Evolutionary conservation across 2,329 filamentous ascomycete species (phyloP).

Genomic region (Pseudodiploospora longispora): DNA sequence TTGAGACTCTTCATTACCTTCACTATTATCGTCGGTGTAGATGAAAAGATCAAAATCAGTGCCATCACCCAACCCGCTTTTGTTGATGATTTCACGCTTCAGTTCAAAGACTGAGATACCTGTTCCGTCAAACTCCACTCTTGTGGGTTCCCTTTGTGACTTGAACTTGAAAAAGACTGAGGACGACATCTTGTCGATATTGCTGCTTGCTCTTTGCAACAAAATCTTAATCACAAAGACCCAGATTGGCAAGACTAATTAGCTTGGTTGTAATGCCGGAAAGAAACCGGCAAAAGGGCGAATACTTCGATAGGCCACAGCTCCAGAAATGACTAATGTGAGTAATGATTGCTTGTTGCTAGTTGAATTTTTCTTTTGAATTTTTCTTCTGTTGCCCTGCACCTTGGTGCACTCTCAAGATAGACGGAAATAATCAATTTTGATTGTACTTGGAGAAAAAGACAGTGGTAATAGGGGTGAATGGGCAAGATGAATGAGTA

Average conservation of each 20-base stretch:
- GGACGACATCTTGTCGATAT: conserved; percentile 65
- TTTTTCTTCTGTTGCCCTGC: conserved; percentile 23
- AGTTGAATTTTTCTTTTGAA: conserved; percentile 18
- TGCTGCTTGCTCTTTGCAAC: neutral
- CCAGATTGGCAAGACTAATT: neutral
- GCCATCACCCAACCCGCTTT: conserved; percentile 88
- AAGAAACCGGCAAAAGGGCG: conserved; percentile 5
- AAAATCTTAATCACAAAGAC: no score
- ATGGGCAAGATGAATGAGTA: conserved; percentile 30
- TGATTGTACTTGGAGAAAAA: conserved; percentile 38
- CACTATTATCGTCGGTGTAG: conserved; percentile 82
- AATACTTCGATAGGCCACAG: conserved; percentile 11
- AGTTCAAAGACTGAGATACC: conserved; percentile 97
- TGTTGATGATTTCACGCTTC: conserved; percentile 95
- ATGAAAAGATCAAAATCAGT: conserved; percentile 95
- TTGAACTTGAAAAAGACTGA: conserved; percentile 99
- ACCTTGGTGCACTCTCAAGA: conserved; percentile 30
- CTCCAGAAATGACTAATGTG: conserved; percentile 23
- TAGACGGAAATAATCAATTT: conserved; percentile 41
- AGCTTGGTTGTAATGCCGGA: neutral
- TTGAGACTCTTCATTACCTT: conserved; percentile 56
- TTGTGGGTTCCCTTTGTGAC: conserved; percentile 89
- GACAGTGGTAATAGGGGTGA: conserved; percentile 26
- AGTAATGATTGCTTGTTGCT: conserved; percentile 19
- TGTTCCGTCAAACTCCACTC: conserved; percentile 94